Conservation (phyloP, 1,139 yeast species). For the Diutina scorzettiae region DNA sequence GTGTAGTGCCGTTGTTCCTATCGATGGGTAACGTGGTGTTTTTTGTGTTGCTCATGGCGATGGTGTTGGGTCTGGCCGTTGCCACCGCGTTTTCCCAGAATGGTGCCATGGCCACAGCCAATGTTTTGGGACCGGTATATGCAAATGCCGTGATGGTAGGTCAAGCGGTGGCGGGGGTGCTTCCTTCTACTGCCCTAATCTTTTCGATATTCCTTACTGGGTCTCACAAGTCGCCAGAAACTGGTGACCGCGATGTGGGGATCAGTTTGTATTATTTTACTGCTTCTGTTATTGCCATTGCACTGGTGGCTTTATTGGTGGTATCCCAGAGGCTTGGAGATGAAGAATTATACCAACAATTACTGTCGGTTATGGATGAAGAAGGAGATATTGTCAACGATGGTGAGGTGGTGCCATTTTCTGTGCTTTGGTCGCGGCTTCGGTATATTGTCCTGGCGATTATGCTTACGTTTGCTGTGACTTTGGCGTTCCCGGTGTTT, state of each 20-base stretch:
- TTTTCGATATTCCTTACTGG: conserved; percentile 41
- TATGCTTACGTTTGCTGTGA: conserved; percentile 61
- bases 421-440: conserved; percentile 44
- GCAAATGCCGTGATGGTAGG: conserved; percentile 92
- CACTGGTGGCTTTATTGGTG: conserved; percentile 31
- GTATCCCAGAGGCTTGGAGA: conserved; percentile 8
- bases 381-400: conserved; percentile 7
- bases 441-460: conserved; percentile 56
- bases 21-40: conserved; percentile 27
- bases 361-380: neutral
- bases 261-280: conserved; percentile 60
- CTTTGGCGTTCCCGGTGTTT: conserved; percentile 81
- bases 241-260: conserved; percentile 17
- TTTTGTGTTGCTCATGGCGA: conserved; percentile 38
- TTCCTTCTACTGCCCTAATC: conserved; percentile 72
- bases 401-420: conserved; percentile 30
- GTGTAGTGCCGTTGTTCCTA: conserved; percentile 30
- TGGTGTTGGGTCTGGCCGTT: conserved; percentile 48
- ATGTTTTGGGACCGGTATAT: conserved; percentile 63
- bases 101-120: conserved; percentile 82
- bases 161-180: conserved; percentile 85
- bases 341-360: neutral
- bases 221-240: conserved; percentile 10
- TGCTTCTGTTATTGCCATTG: conserved; percentile 48
- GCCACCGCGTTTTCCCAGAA: conserved; percentile 75